phyloP scores from a whole-genome alignment of 2,329 filamentous ascomycete species.

The Trichoderma cornu-damae region DNA sequence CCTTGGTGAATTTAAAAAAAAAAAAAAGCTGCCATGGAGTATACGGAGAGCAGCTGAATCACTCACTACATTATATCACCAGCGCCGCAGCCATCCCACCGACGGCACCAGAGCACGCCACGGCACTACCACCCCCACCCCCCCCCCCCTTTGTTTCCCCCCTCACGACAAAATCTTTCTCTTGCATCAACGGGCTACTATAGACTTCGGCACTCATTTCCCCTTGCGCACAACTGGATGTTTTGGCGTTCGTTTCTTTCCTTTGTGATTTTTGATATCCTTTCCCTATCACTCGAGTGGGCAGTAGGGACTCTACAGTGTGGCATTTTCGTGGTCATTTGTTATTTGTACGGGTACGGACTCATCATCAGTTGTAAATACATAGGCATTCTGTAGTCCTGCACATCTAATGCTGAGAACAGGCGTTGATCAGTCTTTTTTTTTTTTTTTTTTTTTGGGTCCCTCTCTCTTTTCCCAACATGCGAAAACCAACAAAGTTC shows the following conservation, averaged over 20 bases:
- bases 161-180: conserved; percentile 32
- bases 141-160: not conserved
- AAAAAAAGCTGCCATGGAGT: conserved; percentile 24
- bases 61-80: not conserved
- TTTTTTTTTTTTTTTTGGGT: not conserved
- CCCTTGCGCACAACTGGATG: conserved; percentile 28
- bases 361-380: conserved; percentile 16
- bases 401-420: not conserved
- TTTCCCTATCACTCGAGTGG: conserved; percentile 22
- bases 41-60: not conserved
- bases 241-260: conserved; percentile 30
- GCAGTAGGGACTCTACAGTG: conserved; percentile 13
- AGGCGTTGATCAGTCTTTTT: not conserved
- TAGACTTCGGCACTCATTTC: conserved; percentile 34
- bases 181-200: conserved; percentile 33
- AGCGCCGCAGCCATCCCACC: conserved; percentile 18
- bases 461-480: not conserved
- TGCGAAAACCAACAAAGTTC: not conserved
- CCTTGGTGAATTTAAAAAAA: too few relatives aligned
- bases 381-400: conserved; percentile 14
- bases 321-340: conserved; percentile 14
- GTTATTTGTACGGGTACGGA: conserved; percentile 7
- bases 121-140: conserved; percentile 26
- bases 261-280: conserved; percentile 30
- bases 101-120: conserved; percentile 29